Evolutionary conservation across 1,139 yeast species (phyloP).

Genomic region (Nakaseomyces nivariensis): DNA sequence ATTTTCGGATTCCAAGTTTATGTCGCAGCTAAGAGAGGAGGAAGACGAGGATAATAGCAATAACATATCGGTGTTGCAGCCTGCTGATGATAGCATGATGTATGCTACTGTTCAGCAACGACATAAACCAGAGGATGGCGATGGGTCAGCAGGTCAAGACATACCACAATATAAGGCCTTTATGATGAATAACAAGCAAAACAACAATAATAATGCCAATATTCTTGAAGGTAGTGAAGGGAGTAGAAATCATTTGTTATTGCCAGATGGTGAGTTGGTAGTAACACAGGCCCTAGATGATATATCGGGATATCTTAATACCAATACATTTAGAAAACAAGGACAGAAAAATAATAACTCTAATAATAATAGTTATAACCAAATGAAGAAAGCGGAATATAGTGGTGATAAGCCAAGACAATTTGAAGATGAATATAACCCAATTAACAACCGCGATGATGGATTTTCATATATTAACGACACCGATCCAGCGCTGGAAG

Average conservation of each 20-base stretch:
- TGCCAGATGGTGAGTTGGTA: conserved; percentile 15
- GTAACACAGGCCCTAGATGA: conserved; percentile 23
- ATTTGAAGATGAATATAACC: background rate
- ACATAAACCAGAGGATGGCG: background rate
- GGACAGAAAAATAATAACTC: background rate
- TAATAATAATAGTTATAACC: background rate
- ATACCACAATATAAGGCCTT: background rate
- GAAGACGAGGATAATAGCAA: background rate
- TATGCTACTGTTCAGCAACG: conserved; percentile 1
- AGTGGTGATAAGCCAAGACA: background rate
- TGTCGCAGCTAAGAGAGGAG: conserved; percentile 1
- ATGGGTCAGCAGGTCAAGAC: background rate
- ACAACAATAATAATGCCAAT: background rate
- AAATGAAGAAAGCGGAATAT: background rate
- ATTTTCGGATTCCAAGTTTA: conserved; percentile 1
- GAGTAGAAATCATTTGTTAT: background rate
- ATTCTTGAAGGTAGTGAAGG: background rate
- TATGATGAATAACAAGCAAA: background rate
- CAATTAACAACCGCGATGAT: background rate
- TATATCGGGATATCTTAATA: conserved; percentile 19
- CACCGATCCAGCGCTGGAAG: conserved; percentile 21
- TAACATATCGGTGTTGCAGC: background rate
- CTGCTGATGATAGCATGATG: background rate
- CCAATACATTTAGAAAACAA: conserved; percentile 22
- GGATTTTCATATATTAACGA: conserved; percentile 10